Conservation (phyloP, 1,139 yeast genomes). For the Debaryomyces udenii region DNA sequence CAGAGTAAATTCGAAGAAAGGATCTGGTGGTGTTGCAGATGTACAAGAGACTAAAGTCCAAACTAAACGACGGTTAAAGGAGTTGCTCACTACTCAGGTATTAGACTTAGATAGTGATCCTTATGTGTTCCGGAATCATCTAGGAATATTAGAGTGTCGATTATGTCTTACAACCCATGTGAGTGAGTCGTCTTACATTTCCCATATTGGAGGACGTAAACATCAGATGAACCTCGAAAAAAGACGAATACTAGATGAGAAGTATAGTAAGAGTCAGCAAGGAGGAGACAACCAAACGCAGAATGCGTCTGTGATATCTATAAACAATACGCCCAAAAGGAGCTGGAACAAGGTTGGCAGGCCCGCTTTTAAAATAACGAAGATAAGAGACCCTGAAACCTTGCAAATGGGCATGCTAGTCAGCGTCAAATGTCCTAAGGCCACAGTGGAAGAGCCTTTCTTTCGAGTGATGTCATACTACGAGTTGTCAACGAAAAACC, state of each 20-base stretch:
- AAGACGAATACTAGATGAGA: conserved; percentile 52
- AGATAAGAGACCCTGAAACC: conserved; percentile 63
- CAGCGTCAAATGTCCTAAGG: conserved; percentile 57
- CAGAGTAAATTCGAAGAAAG: conserved; percentile 48
- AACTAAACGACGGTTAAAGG: conserved; percentile 63
- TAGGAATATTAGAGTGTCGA: conserved; percentile 75
- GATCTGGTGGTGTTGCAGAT: conserved; percentile 77
- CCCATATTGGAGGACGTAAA: conserved; percentile 79
- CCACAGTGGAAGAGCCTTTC: conserved; percentile 55
- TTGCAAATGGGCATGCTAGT: conserved; percentile 64
- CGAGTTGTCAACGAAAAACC: conserved; percentile 58
- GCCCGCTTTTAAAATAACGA: conserved; percentile 69
- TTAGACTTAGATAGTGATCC: conserved; percentile 76
- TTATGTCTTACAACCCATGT: conserved; percentile 76
- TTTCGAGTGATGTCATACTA: conserved; percentile 75
- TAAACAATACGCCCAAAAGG: conserved; percentile 46
- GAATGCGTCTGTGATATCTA: conserved; percentile 20
- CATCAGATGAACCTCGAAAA: conserved; percentile 71
- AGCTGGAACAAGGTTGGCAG: conserved; percentile 66
- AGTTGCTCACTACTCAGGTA: conserved; percentile 61
- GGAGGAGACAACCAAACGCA: conserved; percentile 13
- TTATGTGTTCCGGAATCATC: conserved; percentile 71
- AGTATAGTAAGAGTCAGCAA: conserved; percentile 16
- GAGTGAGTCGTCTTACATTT: conserved; percentile 73
- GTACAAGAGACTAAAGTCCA: conserved; percentile 66